A percentile compares a stretch with the other conserved stretches of the same genome.
These are phyloP conservation scores for Verbascum thapsus DNA, from an alignment of 257 asterid genomes.

Conservation along the genomic window DNA sequence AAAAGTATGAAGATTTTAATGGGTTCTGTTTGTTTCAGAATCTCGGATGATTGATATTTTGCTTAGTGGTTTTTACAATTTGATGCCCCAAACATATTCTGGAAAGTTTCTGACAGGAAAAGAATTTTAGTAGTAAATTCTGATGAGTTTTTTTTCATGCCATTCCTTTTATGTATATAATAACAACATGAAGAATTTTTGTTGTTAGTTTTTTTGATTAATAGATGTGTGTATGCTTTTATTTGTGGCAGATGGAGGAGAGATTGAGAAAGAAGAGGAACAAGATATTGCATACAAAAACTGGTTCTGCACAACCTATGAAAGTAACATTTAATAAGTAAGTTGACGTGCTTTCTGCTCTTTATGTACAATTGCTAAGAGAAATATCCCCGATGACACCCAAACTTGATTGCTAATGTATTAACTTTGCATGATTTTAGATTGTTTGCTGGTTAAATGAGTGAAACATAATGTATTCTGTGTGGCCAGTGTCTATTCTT, in stretches of 20 bases:
- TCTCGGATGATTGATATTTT: no score
- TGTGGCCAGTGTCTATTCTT: background rate
- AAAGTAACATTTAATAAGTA: slow-evolving; percentile 74
- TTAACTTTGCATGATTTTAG: background rate
- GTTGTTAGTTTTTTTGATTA: background rate
- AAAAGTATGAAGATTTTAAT: background rate
- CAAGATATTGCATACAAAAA: slow-evolving; percentile 77
- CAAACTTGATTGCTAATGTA: background rate
- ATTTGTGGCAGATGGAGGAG: slow-evolving; percentile 74
- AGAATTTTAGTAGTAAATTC: no score
- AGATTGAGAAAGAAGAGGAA: slow-evolving; percentile 86
- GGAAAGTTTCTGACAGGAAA: no score
- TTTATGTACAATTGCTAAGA: background rate
- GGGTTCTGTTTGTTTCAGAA: no score
- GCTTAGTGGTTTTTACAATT: no score
- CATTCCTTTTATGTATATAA: background rate
- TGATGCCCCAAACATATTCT: no score
- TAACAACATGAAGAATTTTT: background rate
- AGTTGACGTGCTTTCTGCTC: slow-evolving; percentile 28
- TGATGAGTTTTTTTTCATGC: no score
- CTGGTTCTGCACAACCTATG: slow-evolving; percentile 79
- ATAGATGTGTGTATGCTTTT: slow-evolving; percentile 14
- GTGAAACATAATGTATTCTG: slow-evolving; percentile 5
- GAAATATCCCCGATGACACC: background rate
- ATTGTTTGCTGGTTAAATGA: slow-evolving; percentile 18